Evolutionary conservation across 2,329 filamentous ascomycete genomes (phyloP), one percentile per base, ranked within the genome.

Genomic region (Davidsoniella eucalypti): DNA sequence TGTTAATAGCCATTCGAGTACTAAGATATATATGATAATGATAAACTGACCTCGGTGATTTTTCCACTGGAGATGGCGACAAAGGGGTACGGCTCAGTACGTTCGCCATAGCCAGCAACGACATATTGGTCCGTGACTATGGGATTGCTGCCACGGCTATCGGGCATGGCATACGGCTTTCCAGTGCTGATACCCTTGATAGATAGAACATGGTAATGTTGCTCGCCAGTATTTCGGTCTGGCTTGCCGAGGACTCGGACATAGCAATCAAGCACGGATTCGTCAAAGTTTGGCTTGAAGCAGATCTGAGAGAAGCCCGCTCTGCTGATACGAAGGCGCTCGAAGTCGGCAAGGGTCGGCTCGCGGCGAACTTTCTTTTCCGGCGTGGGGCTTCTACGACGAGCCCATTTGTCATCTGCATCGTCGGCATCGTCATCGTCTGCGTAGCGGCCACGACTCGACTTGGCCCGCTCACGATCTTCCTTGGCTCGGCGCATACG

Each of bases 201-300:
- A 17, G 29, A 39, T 4, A 54, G 44, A 75, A 98, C 83, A 54
- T 90, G 83, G 64, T 98, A 98, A 56, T 85, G 75, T 54, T 84
- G 82, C 53, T 80, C 70, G 3, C 82, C 81, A 3, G 76, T 84
- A 18, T 80, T 73, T 9, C 76, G 75, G 60, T 93, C 83, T 10
- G 82, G 74, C 0, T 88, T 90, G 51, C 95, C 77, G 55, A 81
- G 84, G 56, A 96, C 78, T 47, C 92, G 84, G 37, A 82, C 82
- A 62, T 84, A 98, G 64, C 87, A 93, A 47, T 87, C 87, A 14
- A 72, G 78, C 58, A 95, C 84, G 26, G 83, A 75, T 7, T 83
- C 69, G 51, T 94, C 84, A 57, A 98, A 95, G 3, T 82, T 82
- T 9, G 92, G 92, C 57, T 88, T 90, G 68, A 94, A 94, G 71